Percentiles rank a stretch among this genome's conserved stretches.
phyloP scores from a whole-genome alignment of 352 stramenopile genomes.

The Pythium phragmitis region DNA sequence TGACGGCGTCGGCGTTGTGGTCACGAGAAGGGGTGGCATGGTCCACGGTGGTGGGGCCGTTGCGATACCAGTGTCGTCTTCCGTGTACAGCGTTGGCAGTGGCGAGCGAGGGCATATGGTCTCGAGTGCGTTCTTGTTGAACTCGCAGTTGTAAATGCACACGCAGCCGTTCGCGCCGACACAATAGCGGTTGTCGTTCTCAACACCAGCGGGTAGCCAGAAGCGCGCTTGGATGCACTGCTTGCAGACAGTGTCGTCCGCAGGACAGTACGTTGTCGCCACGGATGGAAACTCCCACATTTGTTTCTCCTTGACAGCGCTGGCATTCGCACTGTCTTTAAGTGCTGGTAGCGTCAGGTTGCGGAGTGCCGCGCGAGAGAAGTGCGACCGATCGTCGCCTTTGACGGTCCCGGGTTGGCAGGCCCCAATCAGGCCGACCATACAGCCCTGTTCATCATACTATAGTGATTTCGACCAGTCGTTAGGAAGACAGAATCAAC shows the following conservation, averaged over 20 bases:
- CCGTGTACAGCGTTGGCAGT: neutral
- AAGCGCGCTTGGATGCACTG: conserved; percentile 12
- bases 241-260: conserved; percentile 11
- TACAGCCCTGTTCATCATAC: conserved; percentile 2
- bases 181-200: conserved; percentile 19
- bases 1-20: neutral
- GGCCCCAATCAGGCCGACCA: neutral
- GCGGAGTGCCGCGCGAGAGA: neutral
- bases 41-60: neutral
- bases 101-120: neutral
- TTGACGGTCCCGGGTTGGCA: neutral
- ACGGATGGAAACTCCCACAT: conserved; percentile 12
- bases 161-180: conserved; percentile 20
- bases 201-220: neutral
- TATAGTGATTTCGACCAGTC: no score
- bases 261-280: conserved; percentile 4
- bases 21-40: neutral
- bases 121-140: neutral
- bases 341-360: neutral
- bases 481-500: neutral
- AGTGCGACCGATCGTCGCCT: neutral
- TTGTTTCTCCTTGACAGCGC: neutral
- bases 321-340: neutral
- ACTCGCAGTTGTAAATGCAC: conserved; percentile 20
- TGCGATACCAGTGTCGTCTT: no score